Conservation (phyloP, 768 basidiomycete genomes). For the Panus rudis region DNA sequence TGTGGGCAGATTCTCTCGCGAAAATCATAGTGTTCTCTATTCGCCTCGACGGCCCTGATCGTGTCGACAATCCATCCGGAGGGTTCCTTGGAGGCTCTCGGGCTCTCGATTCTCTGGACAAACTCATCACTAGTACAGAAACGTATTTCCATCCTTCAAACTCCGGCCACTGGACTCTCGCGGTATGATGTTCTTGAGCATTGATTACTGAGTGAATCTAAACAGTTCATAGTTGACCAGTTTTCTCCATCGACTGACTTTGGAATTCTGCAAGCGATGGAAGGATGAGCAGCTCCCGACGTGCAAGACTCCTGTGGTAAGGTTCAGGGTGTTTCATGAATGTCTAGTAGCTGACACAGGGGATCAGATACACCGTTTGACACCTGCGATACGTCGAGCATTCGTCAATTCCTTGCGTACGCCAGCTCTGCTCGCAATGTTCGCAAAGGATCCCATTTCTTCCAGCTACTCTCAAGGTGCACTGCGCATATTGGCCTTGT, state of each 20-base stretch:
- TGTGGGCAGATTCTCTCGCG: conserved; percentile 58
- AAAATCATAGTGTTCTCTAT: conserved; percentile 87
- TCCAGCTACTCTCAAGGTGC: conserved; percentile 77
- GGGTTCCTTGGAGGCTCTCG: conserved; percentile 77
- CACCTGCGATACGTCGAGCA: conserved; percentile 68
- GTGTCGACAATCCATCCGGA: conserved; percentile 31
- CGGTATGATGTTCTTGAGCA: conserved; percentile 32
- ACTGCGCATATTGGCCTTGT: conserved; percentile 66
- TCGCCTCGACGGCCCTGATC: conserved; percentile 68
- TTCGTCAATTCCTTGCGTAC: conserved; percentile 81
- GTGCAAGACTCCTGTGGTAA: conserved; percentile 78
- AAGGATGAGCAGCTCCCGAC: conserved; percentile 67
- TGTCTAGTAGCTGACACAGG: neutral
- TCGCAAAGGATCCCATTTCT: conserved; percentile 77
- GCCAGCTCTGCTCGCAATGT: conserved; percentile 86
- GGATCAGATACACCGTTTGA: conserved; percentile 64
- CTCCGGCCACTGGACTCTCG: conserved; percentile 73
- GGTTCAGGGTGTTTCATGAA: conserved; percentile 17
- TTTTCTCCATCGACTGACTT: conserved; percentile 64
- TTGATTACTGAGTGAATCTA: conserved; percentile 6
- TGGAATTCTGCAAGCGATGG: conserved; percentile 76
- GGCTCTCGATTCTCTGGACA: conserved; percentile 82
- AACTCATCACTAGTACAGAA: conserved; percentile 86
- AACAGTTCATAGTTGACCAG: conserved; percentile 43
- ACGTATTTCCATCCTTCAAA: conserved; percentile 96